Percentiles rank a stretch among this genome's conserved stretches.
Evolutionary conservation across 2,329 filamentous ascomycete species (phyloP).

Genomic region (Diaporthe capsici): DNA sequence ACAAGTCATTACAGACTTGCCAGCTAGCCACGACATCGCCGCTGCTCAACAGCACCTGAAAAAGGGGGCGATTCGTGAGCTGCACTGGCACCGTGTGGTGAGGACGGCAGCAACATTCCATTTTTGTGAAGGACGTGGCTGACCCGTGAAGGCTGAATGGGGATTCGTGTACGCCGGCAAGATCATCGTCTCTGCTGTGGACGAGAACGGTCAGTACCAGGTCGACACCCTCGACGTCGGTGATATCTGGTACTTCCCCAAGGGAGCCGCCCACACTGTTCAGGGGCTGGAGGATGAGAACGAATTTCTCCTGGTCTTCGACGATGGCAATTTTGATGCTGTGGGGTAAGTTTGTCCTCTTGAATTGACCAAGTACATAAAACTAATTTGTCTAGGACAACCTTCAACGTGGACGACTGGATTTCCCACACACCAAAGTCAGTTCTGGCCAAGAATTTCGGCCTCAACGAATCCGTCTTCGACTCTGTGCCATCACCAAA

Average conservation of each 20-base stretch:
- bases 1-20: slow-evolving; percentile 77
- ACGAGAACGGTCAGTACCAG: slow-evolving; percentile 71
- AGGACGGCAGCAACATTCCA: not conserved
- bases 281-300: slow-evolving; percentile 77
- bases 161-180: slow-evolving; percentile 72
- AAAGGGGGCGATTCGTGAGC: slow-evolving; percentile 75
- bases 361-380: rapidly evolving
- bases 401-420: slow-evolving; percentile 81
- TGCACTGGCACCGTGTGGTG: slow-evolving; percentile 72
- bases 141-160: slow-evolving; percentile 72
- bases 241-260: slow-evolving; percentile 79
- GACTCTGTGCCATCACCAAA: slow-evolving; percentile 68
- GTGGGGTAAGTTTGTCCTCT: not conserved
- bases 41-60: slow-evolving; percentile 77
- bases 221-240: slow-evolving; percentile 70
- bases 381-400: slow-evolving; percentile 59
- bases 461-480: slow-evolving; percentile 72
- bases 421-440: slow-evolving; percentile 73
- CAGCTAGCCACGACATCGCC: slow-evolving; percentile 75
- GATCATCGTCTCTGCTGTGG: slow-evolving; percentile 71
- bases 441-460: slow-evolving; percentile 79
- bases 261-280: slow-evolving; percentile 74
- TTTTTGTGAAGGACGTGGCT: not conserved
- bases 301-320: slow-evolving; percentile 71
- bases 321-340: slow-evolving; percentile 17